These are phyloP conservation scores for Cytospora schulzeri DNA, from an alignment of 2,329 filamentous ascomycete genomes.

Conservation along the genomic window DNA sequence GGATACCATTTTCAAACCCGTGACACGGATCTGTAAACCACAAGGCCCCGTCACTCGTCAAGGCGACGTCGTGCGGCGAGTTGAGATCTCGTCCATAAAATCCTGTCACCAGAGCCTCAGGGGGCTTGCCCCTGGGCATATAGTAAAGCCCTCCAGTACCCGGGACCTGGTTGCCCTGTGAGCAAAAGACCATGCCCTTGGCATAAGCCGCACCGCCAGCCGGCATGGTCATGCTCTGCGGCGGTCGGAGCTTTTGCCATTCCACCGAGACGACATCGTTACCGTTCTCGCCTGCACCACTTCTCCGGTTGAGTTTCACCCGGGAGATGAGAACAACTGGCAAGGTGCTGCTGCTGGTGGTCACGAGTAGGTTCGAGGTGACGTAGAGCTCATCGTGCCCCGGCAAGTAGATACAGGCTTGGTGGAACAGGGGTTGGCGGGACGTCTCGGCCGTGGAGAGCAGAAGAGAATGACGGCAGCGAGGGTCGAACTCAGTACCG, in stretches of 20 bases:
- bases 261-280: conserved; percentile 37
- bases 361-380: conserved; percentile 47
- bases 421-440: conserved; percentile 49
- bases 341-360: conserved; percentile 39
- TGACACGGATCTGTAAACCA: conserved; percentile 54
- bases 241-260: conserved; percentile 47
- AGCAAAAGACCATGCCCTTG: conserved; percentile 37
- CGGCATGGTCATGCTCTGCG: conserved; percentile 47
- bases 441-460: conserved; percentile 44
- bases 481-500: conserved; percentile 37
- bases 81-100: conserved; percentile 52
- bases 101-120: conserved; percentile 42
- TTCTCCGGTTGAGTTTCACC: conserved; percentile 38
- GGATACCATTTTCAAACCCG: conserved; percentile 48
- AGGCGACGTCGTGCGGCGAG: conserved; percentile 46
- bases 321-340: conserved; percentile 50
- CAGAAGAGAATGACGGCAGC: conserved; percentile 43
- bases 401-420: conserved; percentile 46
- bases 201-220: conserved; percentile 68
- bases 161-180: conserved; percentile 30
- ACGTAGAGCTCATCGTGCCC: conserved; percentile 46
- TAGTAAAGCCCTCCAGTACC: conserved; percentile 42
- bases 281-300: conserved; percentile 32
- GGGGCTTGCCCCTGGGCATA: conserved; percentile 39
- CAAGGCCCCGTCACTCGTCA: conserved; percentile 42